phyloP scores from a whole-genome alignment of 257 asterid genomes.

The Mitragyna speciosa region DNA sequence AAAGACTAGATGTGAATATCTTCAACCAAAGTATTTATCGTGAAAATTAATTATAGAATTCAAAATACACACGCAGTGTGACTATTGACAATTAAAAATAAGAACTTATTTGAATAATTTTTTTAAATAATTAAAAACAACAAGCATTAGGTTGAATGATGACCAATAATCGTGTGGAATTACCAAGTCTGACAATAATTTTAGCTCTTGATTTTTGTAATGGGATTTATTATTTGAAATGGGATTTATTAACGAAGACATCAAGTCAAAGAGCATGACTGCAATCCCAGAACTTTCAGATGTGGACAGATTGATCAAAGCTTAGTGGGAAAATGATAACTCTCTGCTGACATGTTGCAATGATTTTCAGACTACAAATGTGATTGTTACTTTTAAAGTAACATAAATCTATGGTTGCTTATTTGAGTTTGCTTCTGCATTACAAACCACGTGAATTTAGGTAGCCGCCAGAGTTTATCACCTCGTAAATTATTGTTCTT shows the following conservation, averaged over 20 bases:
- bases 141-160: too few species aligned
- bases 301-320: neutral
- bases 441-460: neutral
- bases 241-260: neutral
- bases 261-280: neutral
- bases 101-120: too few species aligned
- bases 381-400: neutral
- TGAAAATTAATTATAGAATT: too few species aligned
- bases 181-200: neutral
- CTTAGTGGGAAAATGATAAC: neutral
- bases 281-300: neutral
- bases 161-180: neutral
- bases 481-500: too few species aligned
- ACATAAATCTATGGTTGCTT: neutral
- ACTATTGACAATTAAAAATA: too few species aligned
- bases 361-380: neutral
- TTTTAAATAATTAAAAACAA: too few species aligned
- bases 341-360: neutral
- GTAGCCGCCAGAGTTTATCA: too few species aligned
- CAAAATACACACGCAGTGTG: too few species aligned
- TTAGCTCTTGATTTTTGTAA: neutral
- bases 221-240: too few species aligned
- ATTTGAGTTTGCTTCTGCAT: neutral
- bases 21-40: too few species aligned
- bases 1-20: neutral